Evolutionary conservation across 371 early-diverging fungal species (phyloP).

Genomic region (Mortierella sp.): DNA sequence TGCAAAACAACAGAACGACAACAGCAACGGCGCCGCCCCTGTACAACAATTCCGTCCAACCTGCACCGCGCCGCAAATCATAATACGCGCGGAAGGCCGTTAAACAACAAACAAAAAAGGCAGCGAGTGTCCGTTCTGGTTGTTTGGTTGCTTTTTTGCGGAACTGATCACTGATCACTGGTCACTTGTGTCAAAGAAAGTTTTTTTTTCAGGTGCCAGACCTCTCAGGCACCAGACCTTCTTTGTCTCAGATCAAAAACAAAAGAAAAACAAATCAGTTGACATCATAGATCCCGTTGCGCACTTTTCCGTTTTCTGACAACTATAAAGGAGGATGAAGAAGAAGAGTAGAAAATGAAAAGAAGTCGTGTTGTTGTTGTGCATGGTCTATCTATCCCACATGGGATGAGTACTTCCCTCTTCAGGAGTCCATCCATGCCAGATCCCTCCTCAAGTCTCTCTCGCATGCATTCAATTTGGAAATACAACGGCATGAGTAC

Average conservation of each 20-base stretch:
- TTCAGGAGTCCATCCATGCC: not conserved
- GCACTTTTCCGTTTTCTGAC: no score
- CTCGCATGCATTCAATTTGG: not conserved
- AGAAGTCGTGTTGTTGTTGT: no score
- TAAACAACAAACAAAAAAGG: not conserved
- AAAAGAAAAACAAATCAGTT: no score
- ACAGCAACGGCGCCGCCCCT: not conserved
- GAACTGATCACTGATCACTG: not conserved
- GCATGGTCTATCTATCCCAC: not conserved
- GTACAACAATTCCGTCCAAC: not conserved
- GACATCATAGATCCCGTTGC: no score
- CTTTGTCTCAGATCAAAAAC: not conserved
- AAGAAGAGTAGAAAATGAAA: not conserved
- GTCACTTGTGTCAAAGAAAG: not conserved
- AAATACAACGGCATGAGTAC: not conserved
- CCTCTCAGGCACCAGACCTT: not conserved
- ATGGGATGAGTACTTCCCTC: not conserved
- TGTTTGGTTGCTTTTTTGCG: not conserved
- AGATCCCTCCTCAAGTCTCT: not conserved
- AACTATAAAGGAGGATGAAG: no score
- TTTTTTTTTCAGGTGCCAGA: not conserved
- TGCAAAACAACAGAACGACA: not conserved
- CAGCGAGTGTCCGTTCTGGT: not conserved
- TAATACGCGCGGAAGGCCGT: no score
- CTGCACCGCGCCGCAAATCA: not conserved